Base-by-base conservation (phyloP, 768 basidiomycete genomes). In the Sarcomyxa edulis region DNA sequence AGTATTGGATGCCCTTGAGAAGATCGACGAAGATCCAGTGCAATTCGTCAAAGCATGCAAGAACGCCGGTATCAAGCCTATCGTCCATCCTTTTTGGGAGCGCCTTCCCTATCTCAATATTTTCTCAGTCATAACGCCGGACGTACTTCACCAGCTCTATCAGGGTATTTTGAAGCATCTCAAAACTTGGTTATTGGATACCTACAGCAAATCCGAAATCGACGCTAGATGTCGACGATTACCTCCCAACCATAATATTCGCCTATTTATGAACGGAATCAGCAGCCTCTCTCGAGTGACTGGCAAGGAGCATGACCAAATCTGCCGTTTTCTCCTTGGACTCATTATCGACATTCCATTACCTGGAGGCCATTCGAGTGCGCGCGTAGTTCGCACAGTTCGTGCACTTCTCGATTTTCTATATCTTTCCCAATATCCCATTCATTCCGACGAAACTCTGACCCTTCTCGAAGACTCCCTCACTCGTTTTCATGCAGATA, bases 81-180 rank as follows among this genome's bases (percentile, higher is more conserved):
- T 61, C 11, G 28, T 44, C 11, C 7, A 49, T 3, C 67, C 66
- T 1, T 72, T 71, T 45, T 73, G 72, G 71, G 42, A 42, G 4
- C 38, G 61, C 24, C 51, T 74, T 3, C 69, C 67, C 0, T 60
- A 56, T 42, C 35, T 49, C 27, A 43, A 74, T 44, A 72, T 74
- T 23, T 69, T 65, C 46, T 15, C 24, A 0, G 55, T 55, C 5
- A 55, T 76, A 26, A 67, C 67, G 0, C 70, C 74, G 0, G 66
- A 75, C 43, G 43, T 72, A 15, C 60, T 76, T 1, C 72, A 76
- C 42, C 68, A 74, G 43, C 40, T 74, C 0, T 64, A 69, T 42
- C 69, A 76, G 45, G 73, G 73, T 0, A 42, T 71, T 3, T 51
- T 74, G 47, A 69, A 68, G 36, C 68, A 72, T 38, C 36, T 70